phyloP scores from a whole-genome alignment of 1,284 basidiomycete species.

The Xerocomus minutiporus region DNA sequence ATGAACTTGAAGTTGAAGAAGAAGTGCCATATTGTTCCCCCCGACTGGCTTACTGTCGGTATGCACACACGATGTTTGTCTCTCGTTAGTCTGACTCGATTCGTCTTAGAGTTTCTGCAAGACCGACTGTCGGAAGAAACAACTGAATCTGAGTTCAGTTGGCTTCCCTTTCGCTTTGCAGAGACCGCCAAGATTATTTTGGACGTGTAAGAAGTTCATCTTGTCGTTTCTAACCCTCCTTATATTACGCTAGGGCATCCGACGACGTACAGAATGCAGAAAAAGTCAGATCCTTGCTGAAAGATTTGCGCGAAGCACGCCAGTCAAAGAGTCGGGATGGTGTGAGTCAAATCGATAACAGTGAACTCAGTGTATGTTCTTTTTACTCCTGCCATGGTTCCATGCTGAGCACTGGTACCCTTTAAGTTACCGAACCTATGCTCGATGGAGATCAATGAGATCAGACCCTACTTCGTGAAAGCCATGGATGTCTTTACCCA shows the following conservation, averaged over 20 bases:
- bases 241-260: conserved; percentile 57
- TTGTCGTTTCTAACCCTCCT: neutral
- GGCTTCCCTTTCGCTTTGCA: conserved; percentile 80
- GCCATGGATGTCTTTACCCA: conserved; percentile 66
- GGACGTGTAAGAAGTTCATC: conserved; percentile 61
- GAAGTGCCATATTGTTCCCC: conserved; percentile 88
- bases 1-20: conserved; percentile 89
- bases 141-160: conserved; percentile 65
- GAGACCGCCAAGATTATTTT: conserved; percentile 87
- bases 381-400: neutral
- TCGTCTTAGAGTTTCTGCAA: conserved; percentile 63
- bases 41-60: conserved; percentile 88
- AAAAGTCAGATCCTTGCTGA: conserved; percentile 77
- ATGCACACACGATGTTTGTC: neutral
- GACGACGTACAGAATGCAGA: conserved; percentile 86
- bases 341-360: conserved; percentile 67
- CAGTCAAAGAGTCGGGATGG: conserved; percentile 91
- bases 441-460: conserved; percentile 89
- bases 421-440: conserved; percentile 78
- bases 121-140: conserved; percentile 69
- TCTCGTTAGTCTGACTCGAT: neutral
- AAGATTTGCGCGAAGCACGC: conserved; percentile 90
- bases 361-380: conserved; percentile 68
- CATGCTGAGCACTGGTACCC: neutral
- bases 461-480: conserved; percentile 83